Conservation (phyloP, 768 basidiomycete species). For the Lactarius psammicola region DNA sequence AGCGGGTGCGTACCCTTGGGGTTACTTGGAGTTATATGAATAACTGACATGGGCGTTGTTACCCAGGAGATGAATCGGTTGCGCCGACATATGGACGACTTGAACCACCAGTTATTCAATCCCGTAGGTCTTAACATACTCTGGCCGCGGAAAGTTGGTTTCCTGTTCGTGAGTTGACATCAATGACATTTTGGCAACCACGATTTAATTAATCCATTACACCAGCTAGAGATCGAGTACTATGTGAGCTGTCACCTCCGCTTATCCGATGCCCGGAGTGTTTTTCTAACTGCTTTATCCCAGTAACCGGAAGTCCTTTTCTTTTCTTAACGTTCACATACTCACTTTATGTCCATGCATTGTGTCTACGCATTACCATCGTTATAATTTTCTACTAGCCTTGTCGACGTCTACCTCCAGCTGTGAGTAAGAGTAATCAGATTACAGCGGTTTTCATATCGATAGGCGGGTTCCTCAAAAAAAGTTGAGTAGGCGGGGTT, state of each 20-base stretch:
- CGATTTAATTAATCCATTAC: slow-evolving; percentile 7
- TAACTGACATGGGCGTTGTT: background rate
- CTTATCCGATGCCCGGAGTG: background rate
- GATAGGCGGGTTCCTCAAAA: no score
- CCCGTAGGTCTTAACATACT: slow-evolving; percentile 84
- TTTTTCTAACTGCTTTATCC: slow-evolving; percentile 17
- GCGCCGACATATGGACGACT: slow-evolving; percentile 55
- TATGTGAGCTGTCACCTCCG: slow-evolving; percentile 56
- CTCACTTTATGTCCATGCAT: background rate
- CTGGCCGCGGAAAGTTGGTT: slow-evolving; percentile 81
- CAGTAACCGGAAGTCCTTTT: slow-evolving; percentile 15
- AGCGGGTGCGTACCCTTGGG: slow-evolving; percentile 52
- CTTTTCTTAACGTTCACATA: background rate
- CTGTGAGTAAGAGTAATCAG: background rate
- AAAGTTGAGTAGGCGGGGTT: no score
- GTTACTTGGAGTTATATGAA: background rate
- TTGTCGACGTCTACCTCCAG: background rate
- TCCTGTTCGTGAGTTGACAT: slow-evolving; percentile 77
- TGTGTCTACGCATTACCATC: background rate
- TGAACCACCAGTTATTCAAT: slow-evolving; percentile 77
- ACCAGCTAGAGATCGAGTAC: slow-evolving; percentile 92
- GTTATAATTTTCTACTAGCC: background rate
- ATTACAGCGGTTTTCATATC: no score
- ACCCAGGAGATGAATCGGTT: slow-evolving; percentile 76
- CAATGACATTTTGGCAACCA: background rate